phyloP scores from a whole-genome alignment of 805 yeast species.

The Candida bentonensis region DNA sequence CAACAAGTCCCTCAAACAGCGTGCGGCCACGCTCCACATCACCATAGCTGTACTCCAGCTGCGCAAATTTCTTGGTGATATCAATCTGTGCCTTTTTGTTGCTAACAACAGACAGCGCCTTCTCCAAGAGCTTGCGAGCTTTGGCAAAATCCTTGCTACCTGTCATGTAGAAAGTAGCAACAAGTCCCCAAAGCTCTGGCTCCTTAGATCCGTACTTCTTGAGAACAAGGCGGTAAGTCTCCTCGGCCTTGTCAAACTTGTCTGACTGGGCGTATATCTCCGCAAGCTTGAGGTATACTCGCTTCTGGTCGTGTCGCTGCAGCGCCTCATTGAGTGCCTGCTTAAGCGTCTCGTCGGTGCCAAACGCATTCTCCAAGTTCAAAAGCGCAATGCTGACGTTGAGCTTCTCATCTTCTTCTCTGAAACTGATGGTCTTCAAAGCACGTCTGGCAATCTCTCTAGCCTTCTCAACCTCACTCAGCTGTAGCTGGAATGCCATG shows the following conservation, averaged over 20 bases:
- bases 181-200: slow-evolving; percentile 66
- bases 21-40: slow-evolving; percentile 92
- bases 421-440: slow-evolving; percentile 70
- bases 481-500: slow-evolving; percentile 93
- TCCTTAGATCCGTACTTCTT: slow-evolving; percentile 68
- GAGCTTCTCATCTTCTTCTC: slow-evolving; percentile 86
- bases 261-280: slow-evolving; percentile 64
- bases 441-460: slow-evolving; percentile 91
- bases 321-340: slow-evolving; percentile 71
- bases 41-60: slow-evolving; percentile 65
- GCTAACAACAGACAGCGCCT: slow-evolving; percentile 57
- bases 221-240: slow-evolving; percentile 47
- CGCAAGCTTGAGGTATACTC: slow-evolving; percentile 67
- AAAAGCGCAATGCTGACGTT: slow-evolving; percentile 93
- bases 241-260: slow-evolving; percentile 55
- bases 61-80: slow-evolving; percentile 77
- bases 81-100: slow-evolving; percentile 47
- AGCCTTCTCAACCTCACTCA: slow-evolving; percentile 89
- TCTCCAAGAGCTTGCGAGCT: slow-evolving; percentile 61
- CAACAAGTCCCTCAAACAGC: slow-evolving; percentile 77
- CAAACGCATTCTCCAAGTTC: slow-evolving; percentile 89
- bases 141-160: slow-evolving; percentile 25
- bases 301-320: slow-evolving; percentile 80
- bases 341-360: slow-evolving; percentile 68
- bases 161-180: slow-evolving; percentile 61